Base-by-base conservation (phyloP, 352 stramenopile species). In the Phytopythium cucurbitacearum region DNA sequence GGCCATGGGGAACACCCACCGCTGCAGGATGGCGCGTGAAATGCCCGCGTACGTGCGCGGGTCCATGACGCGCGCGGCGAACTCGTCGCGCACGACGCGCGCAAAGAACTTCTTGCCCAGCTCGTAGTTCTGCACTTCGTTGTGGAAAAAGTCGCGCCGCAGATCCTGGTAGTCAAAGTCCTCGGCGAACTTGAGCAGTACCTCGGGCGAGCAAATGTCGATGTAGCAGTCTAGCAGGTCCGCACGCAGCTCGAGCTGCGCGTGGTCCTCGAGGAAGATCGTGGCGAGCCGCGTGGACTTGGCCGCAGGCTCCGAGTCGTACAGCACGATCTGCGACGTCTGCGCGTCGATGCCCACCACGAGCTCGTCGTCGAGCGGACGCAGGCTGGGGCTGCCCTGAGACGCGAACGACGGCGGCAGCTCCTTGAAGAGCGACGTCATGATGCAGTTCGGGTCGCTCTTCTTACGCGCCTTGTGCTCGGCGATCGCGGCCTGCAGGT, bases 131-230 rank as follows among this genome's bases (percentile, higher is more conserved):
- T 97, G 91, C 41, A 98, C 96, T 59, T 97, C 96, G 60, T 99
- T 98, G 41, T 91, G 78, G 48, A 99, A 80, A 72, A 99, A 99
- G 62, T 99, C 89, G 1, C 69, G 63, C 21, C 96, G 73, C 57
- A 99, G 78, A 48, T 99, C 87, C 53, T 98, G 82, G 62, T 99
- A 99, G 67, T 99, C 97, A 69, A 99, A 99, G 66, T 99, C 97
- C 63, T 99, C 97, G 21, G 82, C 85, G 53, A 99, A 98, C 64
- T 98, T 93, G 32, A 98, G 84, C 45, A 99, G 70, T 41, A 99
- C 95, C 60, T 99, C 97, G 5, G 95, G 90, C 52, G 94, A 98
- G 67, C 97, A 99, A 56, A 99, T 94, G 62, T 99, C 93, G 45
- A 99, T 95, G 58, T 98, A 94, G 53, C 93, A 98, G 81, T 99